Conservation (phyloP, 2,329 filamentous ascomycete species). For the Fusarium subglutinans region DNA sequence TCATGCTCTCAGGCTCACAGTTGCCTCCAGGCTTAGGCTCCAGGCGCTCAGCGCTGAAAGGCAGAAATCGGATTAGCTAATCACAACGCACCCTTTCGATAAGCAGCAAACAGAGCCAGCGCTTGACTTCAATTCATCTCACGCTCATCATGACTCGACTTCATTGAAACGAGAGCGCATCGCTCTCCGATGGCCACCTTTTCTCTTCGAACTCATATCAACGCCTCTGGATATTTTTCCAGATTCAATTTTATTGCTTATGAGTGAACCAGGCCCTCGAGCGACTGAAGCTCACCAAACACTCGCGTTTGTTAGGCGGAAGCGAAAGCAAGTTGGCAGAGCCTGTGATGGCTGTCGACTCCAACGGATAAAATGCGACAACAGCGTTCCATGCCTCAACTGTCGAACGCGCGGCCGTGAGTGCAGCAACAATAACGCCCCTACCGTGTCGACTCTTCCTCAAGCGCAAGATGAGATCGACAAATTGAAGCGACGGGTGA, state of each 20-base stretch:
- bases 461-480: conserved; percentile 21
- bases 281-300: not conserved
- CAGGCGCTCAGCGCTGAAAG: not conserved
- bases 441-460: not conserved
- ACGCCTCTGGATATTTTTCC: rapidly evolving
- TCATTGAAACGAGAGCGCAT: not conserved
- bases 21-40: not conserved
- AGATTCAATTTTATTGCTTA: not conserved
- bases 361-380: conserved; percentile 25
- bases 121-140: not conserved
- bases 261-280: not conserved
- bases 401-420: conserved; percentile 3
- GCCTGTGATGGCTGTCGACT: conserved; percentile 19
- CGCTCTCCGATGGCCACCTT: not conserved
- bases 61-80: not conserved
- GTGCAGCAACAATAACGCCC: not conserved
- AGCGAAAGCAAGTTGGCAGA: conserved; percentile 26
- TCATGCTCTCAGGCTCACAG: not conserved
- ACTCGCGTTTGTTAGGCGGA: conserved; percentile 1
- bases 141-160: not conserved
- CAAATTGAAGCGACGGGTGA: not conserved
- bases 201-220: too few relatives aligned
- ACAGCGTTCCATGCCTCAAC: conserved; percentile 13
- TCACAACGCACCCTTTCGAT: not conserved
- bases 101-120: not conserved